Base-by-base conservation (phyloP, 2,329 filamentous ascomycete genomes). In the Purpureocillium takamizusanense region DNA sequence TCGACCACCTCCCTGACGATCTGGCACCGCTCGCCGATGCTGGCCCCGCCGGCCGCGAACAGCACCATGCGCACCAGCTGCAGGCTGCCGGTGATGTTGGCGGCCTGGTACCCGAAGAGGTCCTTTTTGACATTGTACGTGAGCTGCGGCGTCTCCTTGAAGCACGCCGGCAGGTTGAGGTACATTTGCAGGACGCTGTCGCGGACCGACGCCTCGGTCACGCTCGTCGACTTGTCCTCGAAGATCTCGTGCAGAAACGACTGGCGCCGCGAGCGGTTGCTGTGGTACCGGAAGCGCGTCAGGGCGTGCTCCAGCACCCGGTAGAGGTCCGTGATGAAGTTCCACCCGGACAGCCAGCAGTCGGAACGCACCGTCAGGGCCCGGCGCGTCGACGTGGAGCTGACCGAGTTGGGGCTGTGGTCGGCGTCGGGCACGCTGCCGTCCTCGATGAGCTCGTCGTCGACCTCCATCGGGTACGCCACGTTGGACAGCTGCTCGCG, bases 271-370 rank as follows among this genome's bases (percentile, higher is more conserved):
- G 43, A 37, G 15, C 42, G 41, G 36, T 41, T 39, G 21, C 46
- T 42, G 8, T 40, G 35, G 28, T 47, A 46, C 12, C 51, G 43
- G 38, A 51, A 48, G 10, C 47, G 50, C n/a, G 45, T 51, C 33
- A 60, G 42, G 10, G 64, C 66, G 44, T 77, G 70, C 46, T 77
- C 73, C 13, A 78, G 53, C 8, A 76, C 61, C 5, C 72, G 66
- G 46, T 76, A 77, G 0, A 77, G 53, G 46, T 76, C 72, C 1
- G 70, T 74, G 7, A 66, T 70, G 41, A 74, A 75, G 51, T 76
- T 77, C 70, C 70, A 76, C 14, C 73, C 73, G 31, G 63, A 61
- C 7, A 77, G 53, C 73, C 73, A 77, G 40, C 57, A 59, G 16
- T 49, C 41, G 13, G 44, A 38, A 23, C 35, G 32, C 7, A 42